Evolutionary conservation across 1,139 yeast species (phyloP), one percentile per base, ranked within the genome.

Genomic region (Casaregolazyma lundiana): DNA sequence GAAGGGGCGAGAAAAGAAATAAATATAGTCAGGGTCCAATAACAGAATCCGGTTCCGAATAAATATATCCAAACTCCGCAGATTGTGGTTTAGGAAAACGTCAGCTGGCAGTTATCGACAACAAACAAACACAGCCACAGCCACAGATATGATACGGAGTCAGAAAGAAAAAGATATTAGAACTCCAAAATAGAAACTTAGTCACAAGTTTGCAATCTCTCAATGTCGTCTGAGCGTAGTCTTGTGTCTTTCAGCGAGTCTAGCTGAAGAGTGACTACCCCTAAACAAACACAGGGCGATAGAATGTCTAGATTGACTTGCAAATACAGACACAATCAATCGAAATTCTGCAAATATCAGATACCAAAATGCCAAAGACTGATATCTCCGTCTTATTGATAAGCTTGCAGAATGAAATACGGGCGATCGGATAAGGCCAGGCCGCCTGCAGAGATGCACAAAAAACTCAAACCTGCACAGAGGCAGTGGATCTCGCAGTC

Each of bases 401-500:
- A 26, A 26, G 4, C 32, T 26, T 26, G 32, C 32, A 26, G 13
- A 26, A 26, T 26, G 15, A 26, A 8, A 5, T 5, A 6, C 15
- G 32, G 15, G 32, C 16, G 15, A 7, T 26, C 32, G 32, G 32
- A n/a, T 24, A 24, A 26, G 32, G 32, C 32, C 32, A 13, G 4
- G 32, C 32, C 32, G 11, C 32, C 32, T 26, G 11, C 13, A 26
- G 16, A 26, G 32, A 26, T 26, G 32, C 32, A 26, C 32, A 26
- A 26, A 26, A 11, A 24, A 24, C n/a, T n/a, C 32, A 26, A 26
- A 26, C 7, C 32, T 26, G 32, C 32, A 26, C 32, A 26, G n/a
- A 26, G 32, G 32, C 32, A 26, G 32, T 26, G 32, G 32, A 26
- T 26, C 32, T 24, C 29, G 8, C n/a, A 24, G 29, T 24, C 29